Percentiles rank a stretch among this genome's conserved stretches.
These are phyloP conservation scores for Phoenix dactylifera DNA, from an alignment of 176 grass and related monocot genomes.

Conservation along the genomic window DNA sequence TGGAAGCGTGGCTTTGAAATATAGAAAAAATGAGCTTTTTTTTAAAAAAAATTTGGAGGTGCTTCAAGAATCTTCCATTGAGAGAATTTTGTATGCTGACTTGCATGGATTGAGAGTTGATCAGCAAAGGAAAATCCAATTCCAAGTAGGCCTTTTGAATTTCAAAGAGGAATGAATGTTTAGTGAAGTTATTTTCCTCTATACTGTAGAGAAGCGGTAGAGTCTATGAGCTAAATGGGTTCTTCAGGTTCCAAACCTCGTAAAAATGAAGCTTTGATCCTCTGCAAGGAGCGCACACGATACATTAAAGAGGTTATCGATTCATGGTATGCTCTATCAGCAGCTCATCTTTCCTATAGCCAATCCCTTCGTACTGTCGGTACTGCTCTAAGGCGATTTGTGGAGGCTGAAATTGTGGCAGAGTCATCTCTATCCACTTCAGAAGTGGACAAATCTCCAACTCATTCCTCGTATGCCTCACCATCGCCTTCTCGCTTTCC, in stretches of 20 bases:
- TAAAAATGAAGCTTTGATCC: conserved; percentile 57
- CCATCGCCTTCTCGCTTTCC: conserved; percentile 57
- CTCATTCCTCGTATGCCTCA: conserved; percentile 75
- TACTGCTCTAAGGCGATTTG: conserved; percentile 47
- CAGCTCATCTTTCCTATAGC: conserved; percentile 67
- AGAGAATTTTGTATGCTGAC: no score
- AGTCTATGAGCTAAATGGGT: conserved; percentile 41
- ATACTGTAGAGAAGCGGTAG: background rate
- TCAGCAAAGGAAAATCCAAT: no score
- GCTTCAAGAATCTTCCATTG: no score
- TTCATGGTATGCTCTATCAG: conserved; percentile 66
- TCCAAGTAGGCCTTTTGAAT: no score
- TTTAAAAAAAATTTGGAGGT: no score
- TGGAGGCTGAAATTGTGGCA: conserved; percentile 55
- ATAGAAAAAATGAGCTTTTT: no score
- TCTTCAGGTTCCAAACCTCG: conserved; percentile 66
- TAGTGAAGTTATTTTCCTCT: background rate
- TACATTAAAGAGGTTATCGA: conserved; percentile 61
- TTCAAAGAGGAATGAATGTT: background rate
- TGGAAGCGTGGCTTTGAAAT: no score
- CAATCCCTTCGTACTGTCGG: conserved; percentile 59
- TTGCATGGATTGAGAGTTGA: no score
- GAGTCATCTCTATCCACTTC: conserved; percentile 72
- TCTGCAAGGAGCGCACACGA: conserved; percentile 81
- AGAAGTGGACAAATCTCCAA: conserved; percentile 77